Evolutionary conservation across 2,329 filamentous ascomycete species (phyloP).

Genomic region (Ophiocordyceps polyrhachis-furcata): DNA sequence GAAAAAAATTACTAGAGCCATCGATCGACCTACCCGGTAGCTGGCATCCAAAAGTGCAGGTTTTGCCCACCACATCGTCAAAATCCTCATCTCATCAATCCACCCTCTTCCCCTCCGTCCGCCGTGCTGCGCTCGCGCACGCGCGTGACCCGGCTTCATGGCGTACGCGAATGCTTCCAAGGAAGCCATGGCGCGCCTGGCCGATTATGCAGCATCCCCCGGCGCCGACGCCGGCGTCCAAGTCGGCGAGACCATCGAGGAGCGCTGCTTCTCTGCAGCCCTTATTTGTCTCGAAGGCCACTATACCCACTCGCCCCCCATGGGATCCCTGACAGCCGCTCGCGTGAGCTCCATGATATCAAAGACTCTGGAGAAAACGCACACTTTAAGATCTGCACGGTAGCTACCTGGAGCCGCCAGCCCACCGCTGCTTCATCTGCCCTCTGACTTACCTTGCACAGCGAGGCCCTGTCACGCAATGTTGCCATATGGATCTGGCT

Average conservation of each 20-base stretch:
- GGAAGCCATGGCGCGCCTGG: slow-evolving; percentile 9
- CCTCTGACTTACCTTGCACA: slow-evolving; percentile 9
- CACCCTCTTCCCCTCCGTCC: too few relatives aligned
- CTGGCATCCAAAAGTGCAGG: too few relatives aligned
- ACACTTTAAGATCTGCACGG: slow-evolving; percentile 41
- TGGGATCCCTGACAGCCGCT: slow-evolving; percentile 35
- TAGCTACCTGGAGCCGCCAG: slow-evolving; percentile 12
- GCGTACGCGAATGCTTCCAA: neutral
- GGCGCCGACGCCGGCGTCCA: slow-evolving; percentile 5
- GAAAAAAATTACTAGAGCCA: too few relatives aligned
- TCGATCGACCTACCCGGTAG: too few relatives aligned
- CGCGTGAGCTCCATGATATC: slow-evolving; percentile 38
- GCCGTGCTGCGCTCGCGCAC: neutral
- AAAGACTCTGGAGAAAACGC: slow-evolving; percentile 44
- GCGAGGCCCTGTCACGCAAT: slow-evolving; percentile 41
- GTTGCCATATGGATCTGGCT: slow-evolving; percentile 49
- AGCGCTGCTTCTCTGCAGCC: slow-evolving; percentile 40
- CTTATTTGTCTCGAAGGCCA: slow-evolving; percentile 44
- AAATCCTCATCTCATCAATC: too few relatives aligned
- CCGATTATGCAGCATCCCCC: slow-evolving; percentile 8
- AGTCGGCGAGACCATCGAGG: slow-evolving; percentile 35
- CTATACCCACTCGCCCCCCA: slow-evolving; percentile 35
- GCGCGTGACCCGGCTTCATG: neutral
- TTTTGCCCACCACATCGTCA: too few relatives aligned
- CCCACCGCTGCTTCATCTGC: neutral